Evolutionary conservation across 2,329 filamentous ascomycete genomes (phyloP), one percentile per base, ranked within the genome.

Genomic region (Zymoseptoria ardabiliae): DNA sequence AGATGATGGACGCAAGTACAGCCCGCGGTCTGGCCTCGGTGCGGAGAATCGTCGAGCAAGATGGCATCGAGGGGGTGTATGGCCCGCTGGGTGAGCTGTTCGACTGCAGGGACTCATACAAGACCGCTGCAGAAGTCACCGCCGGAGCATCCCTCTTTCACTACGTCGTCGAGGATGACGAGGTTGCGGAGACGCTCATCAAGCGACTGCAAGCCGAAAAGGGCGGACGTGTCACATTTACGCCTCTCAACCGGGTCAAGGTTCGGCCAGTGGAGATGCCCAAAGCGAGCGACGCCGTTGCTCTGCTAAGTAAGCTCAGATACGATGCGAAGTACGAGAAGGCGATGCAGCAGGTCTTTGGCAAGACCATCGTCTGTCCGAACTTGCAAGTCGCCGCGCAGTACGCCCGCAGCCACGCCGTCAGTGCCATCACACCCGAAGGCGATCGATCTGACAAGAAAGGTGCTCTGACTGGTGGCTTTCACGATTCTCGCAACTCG

Each of bases 391-490:
- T 96, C 60, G 94, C 92, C 53, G 85, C 89, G 11, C 91, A 97
- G 70, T 97, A 97, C 72, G 90, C 94, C 21, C 85, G 93, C 69
- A 96, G 89, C 68, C 93, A 97, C 69, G 89, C 89, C 19, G 86
- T 97, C 22, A 91, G 91, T 68, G 92, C 91, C 35, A 96, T 99
- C 65, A 99, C 94, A 0, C 89, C 90, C 3, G 92, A 97, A 59
- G 94, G 94, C 73, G 93, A 97, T 74, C 90, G 90, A 30, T 92
- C 91, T 1, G 95, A 97, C 76, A 96, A 95, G 77, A 89, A 93
- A 67, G 94, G 94, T 75, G 93, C 92, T 13, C 85, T 99, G 78
- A 97, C 91, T 54, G 94, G 94, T 79, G 94, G 94, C 68, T 99
- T 88, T 71, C 88, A 96, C 63, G 94, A 99, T 71, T 85, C 89